These are phyloP conservation scores for Pichia pseudocactophila DNA, from an alignment of 805 yeast species.

Conservation along the genomic window DNA sequence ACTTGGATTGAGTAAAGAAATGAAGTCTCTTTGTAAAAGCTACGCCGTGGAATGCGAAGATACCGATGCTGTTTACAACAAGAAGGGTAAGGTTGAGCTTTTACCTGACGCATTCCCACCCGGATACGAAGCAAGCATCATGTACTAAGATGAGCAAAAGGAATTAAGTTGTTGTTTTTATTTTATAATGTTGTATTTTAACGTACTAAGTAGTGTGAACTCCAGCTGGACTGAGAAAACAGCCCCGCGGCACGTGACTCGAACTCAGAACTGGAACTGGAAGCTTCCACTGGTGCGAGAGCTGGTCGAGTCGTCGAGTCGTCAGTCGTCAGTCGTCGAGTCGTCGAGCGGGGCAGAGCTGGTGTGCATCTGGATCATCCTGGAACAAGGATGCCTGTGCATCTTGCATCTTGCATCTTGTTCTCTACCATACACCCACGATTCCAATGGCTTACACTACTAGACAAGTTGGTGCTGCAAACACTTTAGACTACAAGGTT, in stretches of 20 bases:
- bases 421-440: too few species aligned
- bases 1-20: slow-evolving; percentile 55
- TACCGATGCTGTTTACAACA: slow-evolving; percentile 48
- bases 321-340: too few species aligned
- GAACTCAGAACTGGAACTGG: background rate
- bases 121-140: slow-evolving; percentile 42
- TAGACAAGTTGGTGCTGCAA: slow-evolving; percentile 92
- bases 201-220: too few species aligned
- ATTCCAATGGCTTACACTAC: slow-evolving; percentile 63
- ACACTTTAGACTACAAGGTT: slow-evolving; percentile 89
- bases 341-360: too few species aligned
- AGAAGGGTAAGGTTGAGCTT: slow-evolving; percentile 44
- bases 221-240: too few species aligned
- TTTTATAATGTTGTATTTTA: too few species aligned
- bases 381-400: too few species aligned
- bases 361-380: too few species aligned
- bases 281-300: too few species aligned
- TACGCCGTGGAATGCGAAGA: slow-evolving; percentile 49
- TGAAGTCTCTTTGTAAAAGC: slow-evolving; percentile 42
- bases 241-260: slow-evolving; percentile 1
- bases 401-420: too few species aligned
- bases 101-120: slow-evolving; percentile 56
- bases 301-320: too few species aligned
- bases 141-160: slow-evolving; percentile 6
- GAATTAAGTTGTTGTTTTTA: too few species aligned